Evolutionary conservation across 345 rosid genomes (phyloP), one percentile per base, ranked within the genome.

Genomic region (Salix exigua): DNA sequence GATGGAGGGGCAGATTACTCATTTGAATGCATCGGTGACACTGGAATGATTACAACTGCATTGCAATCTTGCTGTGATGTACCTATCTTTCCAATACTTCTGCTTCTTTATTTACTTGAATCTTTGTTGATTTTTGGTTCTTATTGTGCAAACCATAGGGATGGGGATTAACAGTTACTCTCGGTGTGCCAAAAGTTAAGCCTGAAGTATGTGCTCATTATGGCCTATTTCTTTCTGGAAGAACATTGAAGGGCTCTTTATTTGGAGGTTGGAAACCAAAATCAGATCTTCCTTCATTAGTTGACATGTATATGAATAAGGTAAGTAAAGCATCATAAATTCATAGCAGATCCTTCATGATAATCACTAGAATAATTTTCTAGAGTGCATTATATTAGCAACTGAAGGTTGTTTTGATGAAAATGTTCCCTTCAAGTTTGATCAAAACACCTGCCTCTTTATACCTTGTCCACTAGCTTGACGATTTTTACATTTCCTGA

Each of bases 221-320:
- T 12, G 91, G 89, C 38, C 86, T 94, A 30, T 75, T 93, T 51
- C 91, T 95, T 38, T 78, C 86, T 0, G 99, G 98, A 66, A 88
- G 83, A 81, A 91, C 98, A 26, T 65, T 95, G 75, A 91, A 81
- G 87, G 99, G 99, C 53, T 80, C 97, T 72, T 81, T 93, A 50
- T 88, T 91, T 75, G 99, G 99, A 63, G 91, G 94, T 69, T 91
- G 97, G 94, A 95, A 85, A 73, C 99, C 97, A 37, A 95, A 95
- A 83, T 85, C 99, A 42, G 92, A 93, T 81, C 82, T 95, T 79
- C 97, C 99, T 69, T 86, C 88, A 42, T 76, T 93, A 78, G 87
- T 91, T 9, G 87, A 93, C 75, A 88, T 83, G 88, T 95, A 95
- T 74, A 78, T 91, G 84, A 91, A 91, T 48, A 87, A 90, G 93